Conservation (phyloP, 2,329 filamentous ascomycete species). For the Sphaerulina populicola region DNA sequence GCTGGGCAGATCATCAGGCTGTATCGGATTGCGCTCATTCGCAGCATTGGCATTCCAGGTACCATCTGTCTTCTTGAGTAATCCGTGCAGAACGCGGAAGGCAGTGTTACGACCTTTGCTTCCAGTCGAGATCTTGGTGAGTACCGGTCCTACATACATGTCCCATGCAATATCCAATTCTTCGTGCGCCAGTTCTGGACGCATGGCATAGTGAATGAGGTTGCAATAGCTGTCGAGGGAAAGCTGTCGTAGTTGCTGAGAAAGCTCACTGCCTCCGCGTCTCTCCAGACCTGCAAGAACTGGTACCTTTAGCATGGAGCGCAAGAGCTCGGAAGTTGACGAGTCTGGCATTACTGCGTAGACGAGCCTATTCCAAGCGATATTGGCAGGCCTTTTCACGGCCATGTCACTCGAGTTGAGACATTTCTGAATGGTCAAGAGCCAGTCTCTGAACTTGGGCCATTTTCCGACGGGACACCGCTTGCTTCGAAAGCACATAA, state of each 20-base stretch:
- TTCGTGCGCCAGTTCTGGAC: slow-evolving; percentile 56
- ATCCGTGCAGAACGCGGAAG: slow-evolving; percentile 61
- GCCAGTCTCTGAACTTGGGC: slow-evolving; percentile 63
- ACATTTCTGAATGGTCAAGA: slow-evolving; percentile 69
- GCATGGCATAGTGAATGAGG: slow-evolving; percentile 73
- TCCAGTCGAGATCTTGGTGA: slow-evolving; percentile 49
- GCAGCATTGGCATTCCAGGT: slow-evolving; percentile 71
- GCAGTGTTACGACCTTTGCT: slow-evolving; percentile 52
- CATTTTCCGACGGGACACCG: slow-evolving; percentile 55
- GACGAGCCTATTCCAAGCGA: slow-evolving; percentile 78
- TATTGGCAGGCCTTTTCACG: slow-evolving; percentile 67
- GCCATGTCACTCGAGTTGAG: slow-evolving; percentile 69
- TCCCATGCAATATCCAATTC: slow-evolving; percentile 74
- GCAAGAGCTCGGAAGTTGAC: slow-evolving; percentile 46
- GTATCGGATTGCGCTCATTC: slow-evolving; percentile 44
- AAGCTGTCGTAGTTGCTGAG: slow-evolving; percentile 44
- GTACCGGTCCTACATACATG: slow-evolving; percentile 57
- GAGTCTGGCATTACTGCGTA: slow-evolving; percentile 62
- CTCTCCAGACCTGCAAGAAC: slow-evolving; percentile 61
- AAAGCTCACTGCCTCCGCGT: slow-evolving; percentile 47
- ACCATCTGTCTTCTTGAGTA: slow-evolving; percentile 55
- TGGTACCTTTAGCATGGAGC: slow-evolving; percentile 60
- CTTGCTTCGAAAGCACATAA: slow-evolving; percentile 63
- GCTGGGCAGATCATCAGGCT: slow-evolving; percentile 67
- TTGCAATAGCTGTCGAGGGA: slow-evolving; percentile 68